Evolutionary conservation across 441 rosid species (phyloP).

Genomic region (Lepidium campestre): DNA sequence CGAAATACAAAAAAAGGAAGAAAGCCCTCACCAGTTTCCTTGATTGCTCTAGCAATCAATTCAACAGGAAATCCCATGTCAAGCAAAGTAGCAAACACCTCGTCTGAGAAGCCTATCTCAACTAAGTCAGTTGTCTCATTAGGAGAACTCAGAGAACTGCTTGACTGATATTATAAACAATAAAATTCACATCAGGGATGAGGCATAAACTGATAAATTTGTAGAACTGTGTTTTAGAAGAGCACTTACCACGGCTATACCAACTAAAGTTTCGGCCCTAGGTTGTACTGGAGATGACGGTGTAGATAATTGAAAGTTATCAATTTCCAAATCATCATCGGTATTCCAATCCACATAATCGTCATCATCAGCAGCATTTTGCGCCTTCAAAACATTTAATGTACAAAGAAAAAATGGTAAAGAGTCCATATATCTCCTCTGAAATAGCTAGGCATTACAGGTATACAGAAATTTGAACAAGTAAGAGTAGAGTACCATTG

Average conservation of each 20-base stretch:
- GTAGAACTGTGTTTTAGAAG: background rate
- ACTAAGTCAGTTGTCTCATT: conserved; percentile 18
- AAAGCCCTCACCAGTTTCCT: conserved; percentile 49
- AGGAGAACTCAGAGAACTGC: conserved; percentile 43
- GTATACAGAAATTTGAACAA: background rate
- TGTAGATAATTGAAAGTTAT: conserved; percentile 19
- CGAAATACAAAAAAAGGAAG: background rate
- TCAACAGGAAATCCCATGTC: conserved; percentile 67
- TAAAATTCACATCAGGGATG: background rate
- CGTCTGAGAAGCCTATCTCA: conserved; percentile 28
- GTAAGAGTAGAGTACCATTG: conserved; percentile 20
- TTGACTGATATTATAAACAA: conserved; percentile 32
- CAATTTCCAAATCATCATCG: conserved; percentile 24
- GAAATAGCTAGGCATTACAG: background rate
- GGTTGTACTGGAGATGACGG: background rate
- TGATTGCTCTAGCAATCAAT: conserved; percentile 51
- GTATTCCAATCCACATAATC: conserved; percentile 1
- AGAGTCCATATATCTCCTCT: background rate
- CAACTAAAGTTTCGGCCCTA: background rate
- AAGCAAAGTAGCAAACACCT: conserved; percentile 43
- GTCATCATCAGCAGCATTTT: conserved; percentile 12
- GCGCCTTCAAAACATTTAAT: conserved; percentile 13
- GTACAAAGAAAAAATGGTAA: background rate
- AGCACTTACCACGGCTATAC: background rate
- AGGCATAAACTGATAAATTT: background rate